These are phyloP conservation scores for Aspergillus sclerotialis DNA, from an alignment of 2,329 filamentous ascomycete genomes.

Conservation along the genomic window DNA sequence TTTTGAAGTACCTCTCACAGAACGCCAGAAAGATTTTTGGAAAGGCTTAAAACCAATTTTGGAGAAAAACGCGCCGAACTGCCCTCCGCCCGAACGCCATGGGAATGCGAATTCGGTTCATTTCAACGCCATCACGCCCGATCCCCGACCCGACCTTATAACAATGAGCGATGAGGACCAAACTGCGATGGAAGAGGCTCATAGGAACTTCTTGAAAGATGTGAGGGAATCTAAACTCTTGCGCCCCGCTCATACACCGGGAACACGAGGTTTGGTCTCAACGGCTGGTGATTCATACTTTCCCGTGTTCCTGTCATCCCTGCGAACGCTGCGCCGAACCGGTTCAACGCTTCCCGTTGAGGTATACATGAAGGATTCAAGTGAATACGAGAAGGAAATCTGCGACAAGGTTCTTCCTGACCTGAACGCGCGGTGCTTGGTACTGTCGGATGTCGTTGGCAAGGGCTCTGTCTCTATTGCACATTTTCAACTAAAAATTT, in stretches of 20 bases:
- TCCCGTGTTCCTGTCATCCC: slow-evolving; percentile 43
- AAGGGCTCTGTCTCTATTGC: slow-evolving; percentile 33
- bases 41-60: slow-evolving; percentile 28
- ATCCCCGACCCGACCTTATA: slow-evolving; percentile 30
- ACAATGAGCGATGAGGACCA: slow-evolving; percentile 26
- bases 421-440: slow-evolving; percentile 36
- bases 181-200: slow-evolving; percentile 30
- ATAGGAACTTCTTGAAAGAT: slow-evolving; percentile 34
- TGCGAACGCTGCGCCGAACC: slow-evolving; percentile 47
- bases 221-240: slow-evolving; percentile 20
- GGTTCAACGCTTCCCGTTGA: slow-evolving; percentile 46
- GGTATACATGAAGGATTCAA: slow-evolving; percentile 34
- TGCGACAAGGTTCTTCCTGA: slow-evolving; percentile 34
- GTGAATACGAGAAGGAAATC: slow-evolving; percentile 34
- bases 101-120: slow-evolving; percentile 16
- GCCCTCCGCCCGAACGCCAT: slow-evolving; percentile 20
- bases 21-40: slow-evolving; percentile 33
- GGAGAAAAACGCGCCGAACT: slow-evolving; percentile 24
- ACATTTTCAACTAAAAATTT: slow-evolving; percentile 49
- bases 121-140: slow-evolving; percentile 23
- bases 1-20: slow-evolving; percentile 26
- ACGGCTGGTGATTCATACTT: slow-evolving; percentile 44
- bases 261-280: slow-evolving; percentile 45
- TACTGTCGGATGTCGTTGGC: slow-evolving; percentile 37
- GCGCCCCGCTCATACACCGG: slow-evolving; percentile 28